These are phyloP conservation scores for Cichorium intybus DNA, from an alignment of 140 eudicot genomes.

Conservation along the genomic window DNA sequence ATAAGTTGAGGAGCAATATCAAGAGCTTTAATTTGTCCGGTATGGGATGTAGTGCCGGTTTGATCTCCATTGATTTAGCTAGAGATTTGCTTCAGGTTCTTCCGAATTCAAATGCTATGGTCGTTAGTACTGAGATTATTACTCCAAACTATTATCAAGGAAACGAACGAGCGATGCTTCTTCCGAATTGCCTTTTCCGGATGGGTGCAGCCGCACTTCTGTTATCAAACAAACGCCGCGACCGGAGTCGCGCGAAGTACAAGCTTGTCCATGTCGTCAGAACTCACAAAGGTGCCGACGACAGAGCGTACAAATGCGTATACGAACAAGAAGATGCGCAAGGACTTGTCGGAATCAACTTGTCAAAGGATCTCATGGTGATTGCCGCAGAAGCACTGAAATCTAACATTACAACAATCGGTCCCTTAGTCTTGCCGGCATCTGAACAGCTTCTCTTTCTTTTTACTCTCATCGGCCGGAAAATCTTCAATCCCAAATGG, in stretches of 20 bases:
- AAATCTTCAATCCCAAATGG: slow-evolving; percentile 46
- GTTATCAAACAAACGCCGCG: slow-evolving; percentile 37
- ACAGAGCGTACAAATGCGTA: slow-evolving; percentile 35
- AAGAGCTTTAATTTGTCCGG: slow-evolving; percentile 47
- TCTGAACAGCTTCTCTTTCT: slow-evolving; percentile 51
- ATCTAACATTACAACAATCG: slow-evolving; percentile 52
- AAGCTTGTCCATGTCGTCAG: slow-evolving; percentile 44
- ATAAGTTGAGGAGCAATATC: slow-evolving; percentile 41
- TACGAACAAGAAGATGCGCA: slow-evolving; percentile 44
- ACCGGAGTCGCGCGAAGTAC: slow-evolving; percentile 38
- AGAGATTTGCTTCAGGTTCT: slow-evolving; percentile 41
- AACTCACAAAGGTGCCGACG: slow-evolving; percentile 40
- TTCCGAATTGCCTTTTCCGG: slow-evolving; percentile 46
- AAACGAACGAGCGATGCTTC: slow-evolving; percentile 49
- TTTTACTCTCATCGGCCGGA: slow-evolving; percentile 42
- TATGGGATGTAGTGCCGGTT: slow-evolving; percentile 58
- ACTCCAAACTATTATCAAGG: slow-evolving; percentile 48
- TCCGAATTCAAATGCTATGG: slow-evolving; percentile 41
- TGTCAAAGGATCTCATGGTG: slow-evolving; percentile 54
- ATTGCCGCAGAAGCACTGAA: slow-evolving; percentile 53
- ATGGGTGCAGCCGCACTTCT: slow-evolving; percentile 50
- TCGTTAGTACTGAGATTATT: slow-evolving; percentile 36
- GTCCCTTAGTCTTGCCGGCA: slow-evolving; percentile 55
- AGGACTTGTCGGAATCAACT: slow-evolving; percentile 42
- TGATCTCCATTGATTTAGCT: slow-evolving; percentile 47